These are phyloP conservation scores for Globisporangium carolinianum DNA, from an alignment of 352 stramenopile species.

Conservation along the genomic window DNA sequence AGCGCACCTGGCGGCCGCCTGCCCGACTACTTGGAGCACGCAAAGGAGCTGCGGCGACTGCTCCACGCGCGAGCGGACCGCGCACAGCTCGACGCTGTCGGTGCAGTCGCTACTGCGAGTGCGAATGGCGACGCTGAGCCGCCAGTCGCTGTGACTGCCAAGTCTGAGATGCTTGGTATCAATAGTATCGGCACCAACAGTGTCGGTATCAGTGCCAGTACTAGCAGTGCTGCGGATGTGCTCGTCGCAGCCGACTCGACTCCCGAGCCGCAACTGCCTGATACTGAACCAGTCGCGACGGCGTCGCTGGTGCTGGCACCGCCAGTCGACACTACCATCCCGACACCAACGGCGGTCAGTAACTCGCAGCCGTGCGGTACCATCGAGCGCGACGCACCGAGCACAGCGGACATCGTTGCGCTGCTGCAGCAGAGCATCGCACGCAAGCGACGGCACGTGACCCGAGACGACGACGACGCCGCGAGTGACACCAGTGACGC, in stretches of 20 bases:
- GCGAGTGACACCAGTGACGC: conserved; percentile 20
- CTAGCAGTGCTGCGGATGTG: too few species aligned
- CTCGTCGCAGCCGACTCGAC: too few species aligned
- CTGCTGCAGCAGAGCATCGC: conserved; percentile 52
- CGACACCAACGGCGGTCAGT: too few species aligned
- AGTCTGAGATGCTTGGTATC: too few species aligned
- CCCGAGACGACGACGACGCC: conserved; percentile 25
- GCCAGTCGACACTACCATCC: too few species aligned
- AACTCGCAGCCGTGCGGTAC: conserved; percentile 8
- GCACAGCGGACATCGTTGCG: conserved; percentile 22
- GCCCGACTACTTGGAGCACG: conserved; percentile 42
- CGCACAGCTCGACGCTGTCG: conserved; percentile 18
- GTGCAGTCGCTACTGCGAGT: too few species aligned
- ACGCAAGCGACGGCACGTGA: conserved; percentile 31
- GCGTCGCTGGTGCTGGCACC: too few species aligned
- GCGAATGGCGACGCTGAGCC: background rate
- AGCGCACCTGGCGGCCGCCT: conserved; percentile 7
- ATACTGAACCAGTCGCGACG: too few species aligned
- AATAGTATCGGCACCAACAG: background rate
- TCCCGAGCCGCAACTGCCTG: too few species aligned
- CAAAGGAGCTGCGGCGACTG: conserved; percentile 38
- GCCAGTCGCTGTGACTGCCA: too few species aligned
- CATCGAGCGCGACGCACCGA: too few species aligned
- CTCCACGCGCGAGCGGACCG: conserved; percentile 40
- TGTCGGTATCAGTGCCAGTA: too few species aligned